Conservation (phyloP, 441 rosid species). For the Eutrema salsugineum region DNA sequence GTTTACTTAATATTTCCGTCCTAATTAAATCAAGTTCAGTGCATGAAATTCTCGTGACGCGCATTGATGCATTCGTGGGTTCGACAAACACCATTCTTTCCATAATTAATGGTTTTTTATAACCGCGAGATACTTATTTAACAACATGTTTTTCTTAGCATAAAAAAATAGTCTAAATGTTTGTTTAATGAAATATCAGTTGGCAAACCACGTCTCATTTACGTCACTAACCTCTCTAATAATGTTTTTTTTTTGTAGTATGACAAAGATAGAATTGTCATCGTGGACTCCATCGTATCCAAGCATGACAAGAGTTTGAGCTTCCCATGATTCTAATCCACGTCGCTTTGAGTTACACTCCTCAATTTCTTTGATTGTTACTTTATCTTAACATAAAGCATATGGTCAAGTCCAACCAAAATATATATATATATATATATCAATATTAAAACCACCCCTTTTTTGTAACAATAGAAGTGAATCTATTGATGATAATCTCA, state of each 20-base stretch:
- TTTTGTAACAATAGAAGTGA: not conserved
- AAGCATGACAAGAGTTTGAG: constrained; percentile 15
- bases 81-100: constrained; percentile 17
- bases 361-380: not conserved
- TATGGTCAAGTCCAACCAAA: not conserved
- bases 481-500: not conserved
- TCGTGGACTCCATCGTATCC: constrained; percentile 7
- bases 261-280: not conserved
- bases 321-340: constrained; percentile 1
- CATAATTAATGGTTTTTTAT: constrained; percentile 22
- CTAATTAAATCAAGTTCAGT: constrained; percentile 38
- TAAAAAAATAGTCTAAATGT: not conserved
- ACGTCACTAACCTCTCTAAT: constrained; percentile 15
- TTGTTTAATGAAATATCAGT: not conserved
- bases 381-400: constrained; percentile 10
- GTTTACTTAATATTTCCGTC: not conserved
- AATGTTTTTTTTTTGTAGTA: not conserved
- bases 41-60: constrained; percentile 50
- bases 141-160: not conserved
- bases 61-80: constrained; percentile 36
- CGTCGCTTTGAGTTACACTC: constrained; percentile 8
- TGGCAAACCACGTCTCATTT: not conserved
- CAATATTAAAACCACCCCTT: constrained; percentile 2
- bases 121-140: constrained; percentile 9
- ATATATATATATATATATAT: not conserved